Base-by-base conservation (phyloP, 108 stramenopile species). In the Fragilariopsis cylindrus region DNA sequence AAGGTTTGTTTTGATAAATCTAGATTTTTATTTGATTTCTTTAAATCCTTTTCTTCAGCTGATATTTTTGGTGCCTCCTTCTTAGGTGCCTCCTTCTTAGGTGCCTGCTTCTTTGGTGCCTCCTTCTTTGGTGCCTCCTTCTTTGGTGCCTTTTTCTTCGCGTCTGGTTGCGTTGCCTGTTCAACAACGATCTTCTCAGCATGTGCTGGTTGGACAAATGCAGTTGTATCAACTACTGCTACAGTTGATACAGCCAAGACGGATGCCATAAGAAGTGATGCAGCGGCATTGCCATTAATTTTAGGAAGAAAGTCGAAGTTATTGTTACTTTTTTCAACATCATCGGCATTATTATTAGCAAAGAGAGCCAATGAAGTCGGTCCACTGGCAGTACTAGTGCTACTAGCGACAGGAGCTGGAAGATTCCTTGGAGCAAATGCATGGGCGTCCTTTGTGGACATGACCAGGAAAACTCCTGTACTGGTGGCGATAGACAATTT, bases 201-300 rank as follows among this genome's bases (percentile, higher is more conserved):
- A 15, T 68, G 67, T 7, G 48, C 49, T 11, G 67, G 67, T 52
- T 50, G 30, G 0, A 43, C 60, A 19, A 68, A 57, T 9, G 5
- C 48, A 4, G 69, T 69, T 7, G 76, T 58, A 12, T 56, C 45
- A 0, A 69, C 48, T 7, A 44, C 44, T 9, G 19, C 56, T 7
- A 60, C 43, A 7, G 76, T 60, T 6, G 69, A 69, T 5, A 76
- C 45, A 8, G 76, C 76, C 40, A 76, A 48, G 8, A 68, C 76
- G 0, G 76, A 76, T 4, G 76, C 76, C 3, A 69, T 50, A 15
- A 76, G 6, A 8, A 76, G 56, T 16, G 76, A 76, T 56, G 69
- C 40, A 40, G 69, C 69, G 57, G 76, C 69, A 15, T 69, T 76
- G 3, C 48, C 4, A 16, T 57, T 30, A 44, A 70, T 15, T 48